Evolutionary conservation across 148 eudicot species (phyloP).

Genomic region (Salicornia ramosissima): DNA sequence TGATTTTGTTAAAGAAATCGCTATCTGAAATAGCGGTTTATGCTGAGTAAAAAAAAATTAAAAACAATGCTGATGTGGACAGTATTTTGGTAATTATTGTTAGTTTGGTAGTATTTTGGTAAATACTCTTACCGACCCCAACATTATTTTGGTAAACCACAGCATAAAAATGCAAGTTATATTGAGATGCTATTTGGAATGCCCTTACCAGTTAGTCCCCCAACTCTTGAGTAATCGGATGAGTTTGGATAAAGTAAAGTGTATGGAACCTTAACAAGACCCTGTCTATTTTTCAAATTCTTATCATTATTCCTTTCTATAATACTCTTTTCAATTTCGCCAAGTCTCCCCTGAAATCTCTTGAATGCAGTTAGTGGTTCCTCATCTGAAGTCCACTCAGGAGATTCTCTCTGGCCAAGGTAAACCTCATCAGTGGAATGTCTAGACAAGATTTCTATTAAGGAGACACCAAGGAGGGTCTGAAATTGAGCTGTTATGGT

Average conservation of each 20-base stretch:
- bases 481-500: conserved; percentile 60
- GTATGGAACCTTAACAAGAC: conserved; percentile 59
- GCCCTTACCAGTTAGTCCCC: conserved; percentile 58
- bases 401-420: conserved; percentile 58
- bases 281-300: conserved; percentile 44
- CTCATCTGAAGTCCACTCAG: conserved; percentile 54
- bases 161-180: too few species aligned
- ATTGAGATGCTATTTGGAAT: conserved; percentile 71
- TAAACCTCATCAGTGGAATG: conserved; percentile 69
- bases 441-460: conserved; percentile 58
- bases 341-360: conserved; percentile 31
- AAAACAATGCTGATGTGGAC: too few species aligned
- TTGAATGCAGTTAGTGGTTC: conserved; percentile 45
- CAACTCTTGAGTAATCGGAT: conserved; percentile 38
- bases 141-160: too few species aligned
- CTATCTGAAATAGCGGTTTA: too few species aligned
- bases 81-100: too few species aligned
- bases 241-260: conserved; percentile 60
- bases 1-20: too few species aligned
- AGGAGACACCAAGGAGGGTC: conserved; percentile 59
- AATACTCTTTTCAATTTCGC: conserved; percentile 42
- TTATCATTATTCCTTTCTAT: conserved; percentile 39
- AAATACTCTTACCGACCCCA: too few species aligned
- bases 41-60: too few species aligned
- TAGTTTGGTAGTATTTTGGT: too few species aligned